Evolutionary conservation across 208 protist genomes (phyloP).

Genomic region (Leishmania mexicana): DNA sequence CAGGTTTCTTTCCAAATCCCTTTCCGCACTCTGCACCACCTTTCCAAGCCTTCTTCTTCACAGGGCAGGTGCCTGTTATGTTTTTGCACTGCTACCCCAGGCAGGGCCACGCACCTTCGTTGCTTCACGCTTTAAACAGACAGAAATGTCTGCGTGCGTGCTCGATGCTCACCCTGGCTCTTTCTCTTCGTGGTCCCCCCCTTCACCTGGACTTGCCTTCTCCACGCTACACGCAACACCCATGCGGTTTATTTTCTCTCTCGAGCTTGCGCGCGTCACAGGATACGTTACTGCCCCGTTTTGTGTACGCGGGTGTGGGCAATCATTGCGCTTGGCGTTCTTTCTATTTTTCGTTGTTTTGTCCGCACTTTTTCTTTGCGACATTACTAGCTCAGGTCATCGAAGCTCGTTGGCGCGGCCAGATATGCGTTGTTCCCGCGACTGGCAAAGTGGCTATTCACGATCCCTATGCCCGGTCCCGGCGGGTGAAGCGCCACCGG

Average conservation of each 20-base stretch:
- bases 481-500: background rate
- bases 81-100: background rate
- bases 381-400: background rate
- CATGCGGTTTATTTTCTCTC: background rate
- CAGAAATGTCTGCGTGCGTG: background rate
- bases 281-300: background rate
- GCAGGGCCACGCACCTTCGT: background rate
- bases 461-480: slow-evolving; percentile 6
- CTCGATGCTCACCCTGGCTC: background rate
- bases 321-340: background rate
- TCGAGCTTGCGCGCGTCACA: background rate
- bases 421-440: slow-evolving; percentile 18
- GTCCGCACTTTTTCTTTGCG: background rate
- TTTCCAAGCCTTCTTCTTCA: background rate
- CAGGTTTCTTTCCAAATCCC: background rate
- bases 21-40: background rate
- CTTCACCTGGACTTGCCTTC: background rate
- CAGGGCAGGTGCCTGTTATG: background rate
- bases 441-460: slow-evolving; percentile 31
- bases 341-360: background rate
- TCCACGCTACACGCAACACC: background rate
- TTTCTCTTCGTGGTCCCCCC: background rate
- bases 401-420: slow-evolving; percentile 5
- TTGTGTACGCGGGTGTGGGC: background rate
- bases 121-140: background rate